Conservation (phyloP, 257 asterid genomes). For the Solanum lignicaule region DNA sequence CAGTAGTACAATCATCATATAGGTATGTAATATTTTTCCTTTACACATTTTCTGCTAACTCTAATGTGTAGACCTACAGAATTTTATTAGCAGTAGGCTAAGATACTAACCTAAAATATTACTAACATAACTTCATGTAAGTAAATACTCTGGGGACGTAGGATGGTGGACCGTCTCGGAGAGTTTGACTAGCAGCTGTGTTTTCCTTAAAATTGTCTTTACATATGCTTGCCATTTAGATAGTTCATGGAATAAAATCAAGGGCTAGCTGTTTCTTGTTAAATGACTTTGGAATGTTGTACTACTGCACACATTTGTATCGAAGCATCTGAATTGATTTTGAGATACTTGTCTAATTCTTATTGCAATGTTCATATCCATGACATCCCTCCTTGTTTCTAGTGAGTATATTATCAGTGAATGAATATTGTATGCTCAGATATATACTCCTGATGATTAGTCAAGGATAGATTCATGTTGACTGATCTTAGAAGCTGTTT, state of each 20-base stretch:
- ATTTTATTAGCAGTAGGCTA: neutral
- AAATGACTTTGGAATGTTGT: neutral
- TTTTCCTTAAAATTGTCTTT: neutral
- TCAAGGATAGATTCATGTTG: neutral
- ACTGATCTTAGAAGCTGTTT: neutral
- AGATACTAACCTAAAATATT: neutral
- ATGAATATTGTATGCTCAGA: neutral
- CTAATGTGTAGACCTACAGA: neutral
- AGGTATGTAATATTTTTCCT: neutral
- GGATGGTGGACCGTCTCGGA: neutral
- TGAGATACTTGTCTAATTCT: neutral
- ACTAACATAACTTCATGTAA: neutral
- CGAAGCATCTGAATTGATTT: neutral
- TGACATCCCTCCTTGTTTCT: neutral
- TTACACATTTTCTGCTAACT: neutral
- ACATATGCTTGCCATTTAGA: neutral
- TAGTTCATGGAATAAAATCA: neutral
- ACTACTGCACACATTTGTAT: neutral
- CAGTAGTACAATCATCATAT: neutral
- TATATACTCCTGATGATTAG: neutral
- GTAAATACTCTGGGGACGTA: neutral
- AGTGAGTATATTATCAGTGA: neutral
- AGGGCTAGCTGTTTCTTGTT: neutral
- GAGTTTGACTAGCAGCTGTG: neutral
- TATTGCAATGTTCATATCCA: neutral